Percentiles rank a stretch among this genome's conserved stretches.
Conservation (phyloP, 768 basidiomycete genomes). For the Lactarius indigo region DNA sequence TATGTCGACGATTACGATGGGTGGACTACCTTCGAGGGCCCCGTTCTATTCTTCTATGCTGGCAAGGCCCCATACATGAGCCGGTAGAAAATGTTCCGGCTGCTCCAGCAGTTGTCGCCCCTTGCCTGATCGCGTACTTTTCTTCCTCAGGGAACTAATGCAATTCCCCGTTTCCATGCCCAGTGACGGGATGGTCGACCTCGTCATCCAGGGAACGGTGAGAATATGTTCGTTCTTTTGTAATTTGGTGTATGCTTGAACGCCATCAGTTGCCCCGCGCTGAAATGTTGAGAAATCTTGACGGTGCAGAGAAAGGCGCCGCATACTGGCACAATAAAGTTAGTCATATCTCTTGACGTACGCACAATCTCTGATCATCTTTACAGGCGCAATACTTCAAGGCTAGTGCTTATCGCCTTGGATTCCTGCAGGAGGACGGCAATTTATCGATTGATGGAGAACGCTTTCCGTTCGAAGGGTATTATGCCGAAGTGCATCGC, state of each 20-base stretch:
- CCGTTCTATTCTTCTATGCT: slow-evolving; percentile 66
- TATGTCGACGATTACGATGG: slow-evolving; percentile 47
- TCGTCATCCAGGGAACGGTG: slow-evolving; percentile 63
- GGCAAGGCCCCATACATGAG: slow-evolving; percentile 78
- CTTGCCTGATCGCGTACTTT: slow-evolving; percentile 11
- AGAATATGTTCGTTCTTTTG: slow-evolving; percentile 26
- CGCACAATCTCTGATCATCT: slow-evolving; percentile 9
- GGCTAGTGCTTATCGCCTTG: slow-evolving; percentile 68
- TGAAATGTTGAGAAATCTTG: slow-evolving; percentile 51
- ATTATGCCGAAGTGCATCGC: slow-evolving; percentile 72
- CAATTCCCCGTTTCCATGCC: slow-evolving; percentile 81
- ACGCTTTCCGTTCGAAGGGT: slow-evolving; percentile 66
- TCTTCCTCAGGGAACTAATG: slow-evolving; percentile 59
- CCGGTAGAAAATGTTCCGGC: slow-evolving; percentile 37
- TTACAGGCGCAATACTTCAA: slow-evolving; percentile 68
- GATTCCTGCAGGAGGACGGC: slow-evolving; percentile 52
- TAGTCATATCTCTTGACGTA: slow-evolving; percentile 26
- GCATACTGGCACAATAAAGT: slow-evolving; percentile 62
- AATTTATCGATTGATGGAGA: slow-evolving; percentile 77
- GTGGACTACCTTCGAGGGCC: slow-evolving; percentile 71
- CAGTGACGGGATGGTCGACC: slow-evolving; percentile 74
- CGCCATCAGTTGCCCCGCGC: slow-evolving; percentile 44
- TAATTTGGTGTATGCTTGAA: slow-evolving; percentile 8
- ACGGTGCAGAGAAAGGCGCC: slow-evolving; percentile 59
- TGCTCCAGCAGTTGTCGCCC: background rate